Base-by-base conservation (phyloP, 768 basidiomycete species). In the Macrolepiota fuliginosa region DNA sequence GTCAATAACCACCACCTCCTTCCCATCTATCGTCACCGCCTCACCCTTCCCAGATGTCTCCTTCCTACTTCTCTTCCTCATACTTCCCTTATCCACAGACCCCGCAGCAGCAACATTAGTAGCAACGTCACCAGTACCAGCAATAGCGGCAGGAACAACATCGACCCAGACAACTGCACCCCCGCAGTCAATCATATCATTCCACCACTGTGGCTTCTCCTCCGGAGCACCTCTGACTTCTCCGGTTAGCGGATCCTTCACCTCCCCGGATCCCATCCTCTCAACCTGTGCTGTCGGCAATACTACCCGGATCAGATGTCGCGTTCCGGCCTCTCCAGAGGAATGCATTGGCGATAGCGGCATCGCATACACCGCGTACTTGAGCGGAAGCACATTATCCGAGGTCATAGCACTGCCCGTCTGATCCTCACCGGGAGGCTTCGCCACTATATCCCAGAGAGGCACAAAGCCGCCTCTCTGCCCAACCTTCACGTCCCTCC, bases 231-330 rank as follows among this genome's bases (percentile, higher is more conserved):
- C 77, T 49, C 81, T 81, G 58, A 77, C 80, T 74, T 88, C 85
- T 15, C 88, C 89, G 25, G 89, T 90, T 63, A 96, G 76, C 10
- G 95, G 95, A 72, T 96, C 92, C 52, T 83, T 77, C 37, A 96
- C 82, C 2, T 90, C 59, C 29, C 40, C 88, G 83, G 49, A 87
- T 82, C 70, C 89, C 85, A 69, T 87, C 92, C 63, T 82, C 70
- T 89, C 85, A 69, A 87, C 93, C 62, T 88, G 89, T 19, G 91
- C 88, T 1, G 93, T 96, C 2, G 95, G 95, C 17, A 97, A 73
- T 40, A 83, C 85, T 55, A 98, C 67, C 53, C 92, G 81, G 13
- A 98, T 64, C 50, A 97, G 73, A 73, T 97, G 94, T 49, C 93
- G 82, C 60, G 85, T 83, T 39, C 88, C 77, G 27, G 79, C 83